Percentiles rank a stretch among this genome's conserved stretches.
phyloP scores from a whole-genome alignment of 805 yeast species.

The Teunomyces cretensis region DNA sequence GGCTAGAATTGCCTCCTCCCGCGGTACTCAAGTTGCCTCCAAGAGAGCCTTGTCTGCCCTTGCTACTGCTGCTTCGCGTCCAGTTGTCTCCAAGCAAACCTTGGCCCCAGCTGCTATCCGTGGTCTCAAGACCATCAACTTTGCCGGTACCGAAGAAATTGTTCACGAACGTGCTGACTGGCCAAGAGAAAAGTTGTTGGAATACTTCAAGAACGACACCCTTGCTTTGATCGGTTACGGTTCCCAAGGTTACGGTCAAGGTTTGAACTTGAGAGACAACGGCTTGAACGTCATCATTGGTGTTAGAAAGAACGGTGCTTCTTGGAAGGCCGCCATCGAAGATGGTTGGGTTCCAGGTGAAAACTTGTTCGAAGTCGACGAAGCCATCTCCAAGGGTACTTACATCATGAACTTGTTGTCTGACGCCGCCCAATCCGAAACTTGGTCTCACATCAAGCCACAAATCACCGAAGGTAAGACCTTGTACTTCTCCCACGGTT shows the following conservation, averaged over 20 bases:
- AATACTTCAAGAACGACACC: conserved; percentile 97
- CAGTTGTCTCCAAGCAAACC: conserved; percentile 39
- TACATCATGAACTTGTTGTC: conserved; percentile 96
- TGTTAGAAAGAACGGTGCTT: conserved; percentile 98
- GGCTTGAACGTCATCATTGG: conserved; percentile 97
- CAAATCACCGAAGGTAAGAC: conserved; percentile 95
- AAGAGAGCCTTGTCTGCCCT: conserved; percentile 67
- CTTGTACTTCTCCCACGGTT: conserved; percentile 98
- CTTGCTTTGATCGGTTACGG: conserved; percentile 98
- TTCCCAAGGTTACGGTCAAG: conserved; percentile 99
- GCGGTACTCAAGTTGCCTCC: conserved; percentile 46
- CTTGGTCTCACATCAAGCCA: conserved; percentile 88
- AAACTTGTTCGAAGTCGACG: conserved; percentile 91
- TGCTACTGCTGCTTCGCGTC: conserved; percentile 44
- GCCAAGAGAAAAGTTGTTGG: conserved; percentile 95
- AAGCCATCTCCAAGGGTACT: conserved; percentile 91
- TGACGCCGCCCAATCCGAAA: conserved; percentile 99
- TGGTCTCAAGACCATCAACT: conserved; percentile 95
- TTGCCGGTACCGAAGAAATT: conserved; percentile 91
- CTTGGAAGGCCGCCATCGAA: conserved; percentile 99
- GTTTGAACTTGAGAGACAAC: conserved; percentile 98
- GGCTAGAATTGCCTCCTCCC: conserved; percentile 48
- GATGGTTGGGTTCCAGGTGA: conserved; percentile 99
- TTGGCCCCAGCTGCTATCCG: conserved; percentile 60
- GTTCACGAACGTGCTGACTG: conserved; percentile 99